A percentile compares a stretch with the other conserved stretches of the same genome.
Conservation (phyloP, 1,284 basidiomycete species). For the Ganoderma lingzhi region DNA sequence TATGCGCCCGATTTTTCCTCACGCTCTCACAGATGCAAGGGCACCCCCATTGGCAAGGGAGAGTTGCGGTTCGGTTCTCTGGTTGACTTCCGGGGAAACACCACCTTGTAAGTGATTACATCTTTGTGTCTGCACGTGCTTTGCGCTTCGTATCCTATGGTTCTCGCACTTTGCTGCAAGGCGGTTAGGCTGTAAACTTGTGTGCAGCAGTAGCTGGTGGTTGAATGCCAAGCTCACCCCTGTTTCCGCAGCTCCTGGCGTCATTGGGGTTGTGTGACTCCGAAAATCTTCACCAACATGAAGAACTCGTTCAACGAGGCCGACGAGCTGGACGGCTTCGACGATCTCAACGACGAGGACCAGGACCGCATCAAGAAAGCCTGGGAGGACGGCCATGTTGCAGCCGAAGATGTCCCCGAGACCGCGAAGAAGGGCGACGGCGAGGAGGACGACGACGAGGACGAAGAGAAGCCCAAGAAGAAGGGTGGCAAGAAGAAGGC, state of each 20-base stretch:
- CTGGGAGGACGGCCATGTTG: conserved; percentile 78
- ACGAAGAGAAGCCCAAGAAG: conserved; percentile 44
- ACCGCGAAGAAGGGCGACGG: conserved; percentile 66
- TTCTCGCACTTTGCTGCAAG: neutral
- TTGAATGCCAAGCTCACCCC: conserved; percentile 1
- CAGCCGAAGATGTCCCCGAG: conserved; percentile 81
- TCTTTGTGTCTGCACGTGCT: neutral
- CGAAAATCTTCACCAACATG: conserved; percentile 76
- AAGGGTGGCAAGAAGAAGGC: conserved; percentile 39
- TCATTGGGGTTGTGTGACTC: conserved; percentile 85
- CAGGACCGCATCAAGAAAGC: conserved; percentile 73
- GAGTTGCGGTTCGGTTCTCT: conserved; percentile 78
- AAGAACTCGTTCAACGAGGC: conserved; percentile 67
- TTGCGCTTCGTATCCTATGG: neutral
- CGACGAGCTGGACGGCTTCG: conserved; percentile 77
- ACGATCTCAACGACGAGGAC: conserved; percentile 70
- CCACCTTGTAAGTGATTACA: conserved; percentile 65
- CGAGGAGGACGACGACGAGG: conserved; percentile 55
- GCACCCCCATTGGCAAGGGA: conserved; percentile 79
- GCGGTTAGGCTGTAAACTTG: neutral
- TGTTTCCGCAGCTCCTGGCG: conserved; percentile 65
- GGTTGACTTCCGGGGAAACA: conserved; percentile 79
- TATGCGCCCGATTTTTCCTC: conserved; percentile 23
- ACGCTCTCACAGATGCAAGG: conserved; percentile 42
- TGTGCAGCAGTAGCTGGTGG: neutral